Conservation (phyloP, 208 protist species). For the Leishmania braziliensis region DNA sequence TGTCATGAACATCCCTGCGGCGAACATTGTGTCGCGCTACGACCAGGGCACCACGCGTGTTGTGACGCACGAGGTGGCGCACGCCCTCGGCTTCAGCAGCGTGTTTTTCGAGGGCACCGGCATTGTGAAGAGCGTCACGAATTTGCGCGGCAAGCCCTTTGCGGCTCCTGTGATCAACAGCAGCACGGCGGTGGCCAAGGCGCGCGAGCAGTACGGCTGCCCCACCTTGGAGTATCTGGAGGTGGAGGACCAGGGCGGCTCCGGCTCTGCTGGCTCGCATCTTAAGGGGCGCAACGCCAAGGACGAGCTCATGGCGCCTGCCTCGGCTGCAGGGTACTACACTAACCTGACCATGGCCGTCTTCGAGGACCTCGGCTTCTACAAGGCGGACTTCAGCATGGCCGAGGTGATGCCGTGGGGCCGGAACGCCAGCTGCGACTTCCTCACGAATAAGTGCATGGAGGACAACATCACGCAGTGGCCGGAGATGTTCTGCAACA, state of each 20-base stretch:
- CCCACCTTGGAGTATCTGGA: slow-evolving; percentile 50
- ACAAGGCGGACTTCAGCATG: slow-evolving; percentile 60
- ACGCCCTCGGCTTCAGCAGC: slow-evolving; percentile 75
- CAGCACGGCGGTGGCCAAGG: slow-evolving; percentile 40
- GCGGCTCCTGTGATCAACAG: slow-evolving; percentile 24
- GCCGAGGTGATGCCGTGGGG: slow-evolving; percentile 80
- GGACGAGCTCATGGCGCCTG: slow-evolving; percentile 82
- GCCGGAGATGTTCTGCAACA: slow-evolving; percentile 59
- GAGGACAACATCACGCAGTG: slow-evolving; percentile 31
- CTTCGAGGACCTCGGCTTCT: slow-evolving; percentile 84
- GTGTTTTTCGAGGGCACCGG: slow-evolving; percentile 12
- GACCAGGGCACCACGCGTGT: slow-evolving; percentile 22
- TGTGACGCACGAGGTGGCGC: slow-evolving; percentile 79
- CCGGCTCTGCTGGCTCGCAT: slow-evolving; percentile 48
- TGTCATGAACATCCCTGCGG: slow-evolving; percentile 53
- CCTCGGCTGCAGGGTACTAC: slow-evolving; percentile 38
- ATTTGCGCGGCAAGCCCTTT: slow-evolving; percentile 32
- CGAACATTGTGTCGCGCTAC: slow-evolving; percentile 16
- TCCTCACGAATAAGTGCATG: slow-evolving; percentile 53
- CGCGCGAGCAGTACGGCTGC: slow-evolving; percentile 82
- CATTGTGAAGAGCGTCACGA: slow-evolving; percentile 4
- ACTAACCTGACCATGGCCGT: slow-evolving; percentile 78
- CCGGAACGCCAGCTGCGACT: slow-evolving; percentile 51
- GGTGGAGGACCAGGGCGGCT: slow-evolving; percentile 57
- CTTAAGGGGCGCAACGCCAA: slow-evolving; percentile 79